Evolutionary conservation across 257 asterid species (phyloP).

Genomic region (Jacaranda mimosifolia): DNA sequence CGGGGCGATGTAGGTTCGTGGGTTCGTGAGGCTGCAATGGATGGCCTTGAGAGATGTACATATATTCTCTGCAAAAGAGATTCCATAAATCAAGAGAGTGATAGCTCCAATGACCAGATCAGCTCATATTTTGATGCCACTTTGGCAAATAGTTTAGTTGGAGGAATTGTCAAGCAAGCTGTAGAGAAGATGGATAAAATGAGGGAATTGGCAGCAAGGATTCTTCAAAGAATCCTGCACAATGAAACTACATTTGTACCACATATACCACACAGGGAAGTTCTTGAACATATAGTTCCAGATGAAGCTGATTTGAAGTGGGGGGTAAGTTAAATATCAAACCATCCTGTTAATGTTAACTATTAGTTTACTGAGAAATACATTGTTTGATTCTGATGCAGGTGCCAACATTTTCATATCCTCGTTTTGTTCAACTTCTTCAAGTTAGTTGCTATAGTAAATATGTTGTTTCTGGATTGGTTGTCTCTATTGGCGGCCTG

Average conservation of each 20-base stretch:
- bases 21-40: constrained; percentile 98
- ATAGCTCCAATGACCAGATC: constrained; percentile 43
- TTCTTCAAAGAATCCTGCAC: constrained; percentile 72
- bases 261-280: constrained; percentile 69
- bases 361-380: constrained; percentile 31
- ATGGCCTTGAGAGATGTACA: constrained; percentile 89
- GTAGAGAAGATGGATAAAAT: constrained; percentile 96
- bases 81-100: constrained; percentile 42
- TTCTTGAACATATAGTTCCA: constrained; percentile 70
- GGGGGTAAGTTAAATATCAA: constrained; percentile 69
- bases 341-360: constrained; percentile 23
- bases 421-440: constrained; percentile 82
- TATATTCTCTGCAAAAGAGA: constrained; percentile 79
- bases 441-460: constrained; percentile 74
- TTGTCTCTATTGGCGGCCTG: constrained; percentile 86
- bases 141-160: constrained; percentile 72
- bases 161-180: constrained; percentile 83
- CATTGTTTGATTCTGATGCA: constrained; percentile 50
- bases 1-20: constrained; percentile 99
- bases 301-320: constrained; percentile 65
- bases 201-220: constrained; percentile 85
- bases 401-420: constrained; percentile 84
- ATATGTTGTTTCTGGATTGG: constrained; percentile 80
- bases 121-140: constrained; percentile 58
- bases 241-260: constrained; percentile 67